These are phyloP conservation scores for Lentinula guzmanii DNA, from an alignment of 768 basidiomycete genomes.

Conservation along the genomic window DNA sequence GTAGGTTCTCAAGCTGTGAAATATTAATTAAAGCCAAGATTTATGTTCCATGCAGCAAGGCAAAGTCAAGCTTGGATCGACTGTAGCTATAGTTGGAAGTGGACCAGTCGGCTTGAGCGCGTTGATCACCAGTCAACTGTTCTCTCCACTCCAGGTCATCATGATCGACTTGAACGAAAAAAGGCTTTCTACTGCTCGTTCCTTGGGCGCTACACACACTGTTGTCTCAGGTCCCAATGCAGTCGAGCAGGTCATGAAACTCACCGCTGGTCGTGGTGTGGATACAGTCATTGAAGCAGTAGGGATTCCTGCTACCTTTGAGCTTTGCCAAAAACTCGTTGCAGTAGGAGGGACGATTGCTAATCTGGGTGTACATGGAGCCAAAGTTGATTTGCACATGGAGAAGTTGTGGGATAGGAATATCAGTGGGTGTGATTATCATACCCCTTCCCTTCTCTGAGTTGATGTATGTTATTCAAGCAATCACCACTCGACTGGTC, in stretches of 20 bases:
- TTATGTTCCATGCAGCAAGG: constrained; percentile 10
- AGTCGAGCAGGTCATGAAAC: constrained; percentile 14
- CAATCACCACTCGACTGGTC: constrained; percentile 17
- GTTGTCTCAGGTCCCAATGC: constrained; percentile 12
- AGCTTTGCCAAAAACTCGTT: constrained; percentile 17
- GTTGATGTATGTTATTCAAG: constrained; percentile 5
- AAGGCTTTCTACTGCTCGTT: constrained; percentile 11
- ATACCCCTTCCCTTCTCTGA: background rate
- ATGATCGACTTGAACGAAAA: constrained; percentile 15
- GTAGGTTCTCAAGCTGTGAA: background rate
- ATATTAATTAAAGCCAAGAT: background rate
- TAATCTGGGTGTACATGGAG: constrained; percentile 19
- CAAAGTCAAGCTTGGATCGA: constrained; percentile 14
- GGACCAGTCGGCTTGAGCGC: constrained; percentile 17
- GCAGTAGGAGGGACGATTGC: constrained; percentile 19
- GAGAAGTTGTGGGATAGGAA: constrained; percentile 20
- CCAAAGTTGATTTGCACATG: constrained; percentile 14
- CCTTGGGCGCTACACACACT: constrained; percentile 17
- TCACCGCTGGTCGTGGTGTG: constrained; percentile 17
- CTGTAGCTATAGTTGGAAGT: constrained; percentile 16
- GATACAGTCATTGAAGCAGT: constrained; percentile 19
- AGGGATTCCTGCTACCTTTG: constrained; percentile 17
- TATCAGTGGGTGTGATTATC: constrained; percentile 11
- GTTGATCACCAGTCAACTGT: constrained; percentile 17
- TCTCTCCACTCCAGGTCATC: constrained; percentile 13